Base-by-base conservation (phyloP, 2,329 filamentous ascomycete species). In the Exophiala xenobiotica region DNA sequence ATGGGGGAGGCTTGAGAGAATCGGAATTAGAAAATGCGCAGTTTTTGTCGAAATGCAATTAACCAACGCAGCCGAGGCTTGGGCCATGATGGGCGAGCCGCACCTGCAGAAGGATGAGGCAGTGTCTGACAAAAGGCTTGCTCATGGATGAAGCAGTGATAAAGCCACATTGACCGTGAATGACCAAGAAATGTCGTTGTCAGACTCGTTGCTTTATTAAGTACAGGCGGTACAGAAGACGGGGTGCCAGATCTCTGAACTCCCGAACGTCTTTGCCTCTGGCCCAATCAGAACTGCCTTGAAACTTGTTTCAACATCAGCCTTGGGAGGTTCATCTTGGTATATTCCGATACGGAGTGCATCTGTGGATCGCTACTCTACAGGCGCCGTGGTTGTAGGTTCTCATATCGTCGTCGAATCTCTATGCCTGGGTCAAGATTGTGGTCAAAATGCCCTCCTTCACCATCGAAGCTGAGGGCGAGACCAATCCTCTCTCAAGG, bases 401-500 rank as follows among this genome's bases (percentile, higher is more conserved):
- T n/a, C n/a, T n/a, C n/a, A n/a, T n/a, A n/a, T n/a, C n/a, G n/a
- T n/a, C n/a, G n/a, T 14, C 11, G 8, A 31, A 35, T 35, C 12
- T 16, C n/a, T 6, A 35, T 35, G 31, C 18, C 31, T 35, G 31
- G 18, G n/a, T 12, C n/a, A 14, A 35, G 9, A 14, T 16, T 12
- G 18, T 14, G n/a, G 18, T 14, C 31, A 35, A 40, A 7, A 63
- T 63, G 61, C 61, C 61, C 11, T 60, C 58, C 19, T 63, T 63
- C 45, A 37, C 53, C 23, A 61, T 63, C 22, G 60, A 63, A 41
- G 61, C 51, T 3, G 60, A 62, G 46, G 90, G 87, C 59, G 90
- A 93, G 73, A 86, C 90, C 38, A 90, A 78, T 61, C 87, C 87
- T 48, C 74, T 91, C 57, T 83, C 70, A 53, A 69, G 79, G 51